Base-by-base conservation (phyloP, 2,329 filamentous ascomycete genomes). In the Pseudogymnoascus sp. region DNA sequence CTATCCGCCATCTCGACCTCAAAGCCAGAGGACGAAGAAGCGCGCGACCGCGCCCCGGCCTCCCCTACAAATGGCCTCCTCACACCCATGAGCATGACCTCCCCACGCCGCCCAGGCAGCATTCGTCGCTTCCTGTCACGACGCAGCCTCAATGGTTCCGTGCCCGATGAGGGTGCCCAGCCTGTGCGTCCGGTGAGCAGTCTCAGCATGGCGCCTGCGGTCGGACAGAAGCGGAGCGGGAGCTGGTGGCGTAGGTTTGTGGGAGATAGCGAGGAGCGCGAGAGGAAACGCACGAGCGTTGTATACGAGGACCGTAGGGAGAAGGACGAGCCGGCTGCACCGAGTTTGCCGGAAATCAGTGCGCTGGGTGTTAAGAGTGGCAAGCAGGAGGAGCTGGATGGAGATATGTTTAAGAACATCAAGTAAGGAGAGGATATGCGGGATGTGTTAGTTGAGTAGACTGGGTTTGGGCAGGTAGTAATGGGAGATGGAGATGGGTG, bases 91-190 rank as follows among this genome's bases (percentile, higher is more conserved):
- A 70, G 66, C 63, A 68, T 67, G n/a, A 60, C 65, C 8, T 70
- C 71, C 3, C 65, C 65, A 29, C 70, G 65, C 40, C 65, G 68
- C 63, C 70, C 71, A n/a, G 70, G 69, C 63, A 73, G 72, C 61
- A 72, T 74, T 63, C 72, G 73, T 47, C 66, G 70, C 11, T 74
- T 74, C 62, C 66, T 74, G 6, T 72, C 71, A 60, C 67, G 73
- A 35, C 72, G 69, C 60, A 72, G 70, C 24, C 67, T 74, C 57
- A 70, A 74, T 59, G 44, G 44, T n/a, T 33, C 26, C 44, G 44
- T 17, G 26, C 44, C 44, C n/a, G 66, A 61, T n/a, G 54, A 58
- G 29, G 62, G 64, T 35, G 61, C 58, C 13, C 63, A 70, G 40
- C 71, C 71, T 21, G 69, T 70, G 8, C 71, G 68, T 60, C 62